Conservation (phyloP, 2,329 filamentous ascomycete genomes). For the Cladorrhinum sp. region DNA sequence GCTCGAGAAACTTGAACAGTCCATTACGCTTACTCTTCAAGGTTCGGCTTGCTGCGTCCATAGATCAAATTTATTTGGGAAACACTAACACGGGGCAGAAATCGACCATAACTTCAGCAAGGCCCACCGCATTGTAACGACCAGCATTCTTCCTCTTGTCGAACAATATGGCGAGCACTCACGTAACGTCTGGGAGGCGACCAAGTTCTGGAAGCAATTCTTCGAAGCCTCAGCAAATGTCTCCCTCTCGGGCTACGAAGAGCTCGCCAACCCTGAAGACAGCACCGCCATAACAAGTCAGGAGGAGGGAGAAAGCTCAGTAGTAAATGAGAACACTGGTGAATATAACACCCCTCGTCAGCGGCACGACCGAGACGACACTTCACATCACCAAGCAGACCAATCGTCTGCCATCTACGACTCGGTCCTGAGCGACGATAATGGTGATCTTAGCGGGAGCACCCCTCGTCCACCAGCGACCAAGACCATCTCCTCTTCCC, state of each 20-base stretch:
- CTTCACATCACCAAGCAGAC: slow-evolving; percentile 35
- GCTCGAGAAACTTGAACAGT: slow-evolving; percentile 92
- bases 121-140: slow-evolving; percentile 92
- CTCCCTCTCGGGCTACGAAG: slow-evolving; percentile 91
- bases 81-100: slow-evolving; percentile 52
- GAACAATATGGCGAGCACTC: slow-evolving; percentile 96
- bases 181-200: slow-evolving; percentile 91
- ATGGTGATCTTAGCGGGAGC: slow-evolving; percentile 60
- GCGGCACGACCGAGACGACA: slow-evolving; percentile 38
- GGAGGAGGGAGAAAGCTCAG: slow-evolving; percentile 49
- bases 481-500: slow-evolving; percentile 42
- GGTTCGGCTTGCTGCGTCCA: slow-evolving; percentile 53
- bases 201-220: slow-evolving; percentile 99
- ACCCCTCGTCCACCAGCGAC: slow-evolving; percentile 61
- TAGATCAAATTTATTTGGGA: neutral
- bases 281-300: slow-evolving; percentile 43
- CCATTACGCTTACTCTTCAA: slow-evolving; percentile 93
- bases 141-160: slow-evolving; percentile 86
- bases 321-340: slow-evolving; percentile 53
- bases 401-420: slow-evolving; percentile 31
- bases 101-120: slow-evolving; percentile 99
- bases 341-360: slow-evolving; percentile 34
- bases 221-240: slow-evolving; percentile 98
- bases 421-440: slow-evolving; percentile 63
- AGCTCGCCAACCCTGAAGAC: slow-evolving; percentile 66